Evolutionary conservation across 345 rosid species (phyloP), one percentile per base, ranked within the genome.

Genomic region (Erodium maritimum): DNA sequence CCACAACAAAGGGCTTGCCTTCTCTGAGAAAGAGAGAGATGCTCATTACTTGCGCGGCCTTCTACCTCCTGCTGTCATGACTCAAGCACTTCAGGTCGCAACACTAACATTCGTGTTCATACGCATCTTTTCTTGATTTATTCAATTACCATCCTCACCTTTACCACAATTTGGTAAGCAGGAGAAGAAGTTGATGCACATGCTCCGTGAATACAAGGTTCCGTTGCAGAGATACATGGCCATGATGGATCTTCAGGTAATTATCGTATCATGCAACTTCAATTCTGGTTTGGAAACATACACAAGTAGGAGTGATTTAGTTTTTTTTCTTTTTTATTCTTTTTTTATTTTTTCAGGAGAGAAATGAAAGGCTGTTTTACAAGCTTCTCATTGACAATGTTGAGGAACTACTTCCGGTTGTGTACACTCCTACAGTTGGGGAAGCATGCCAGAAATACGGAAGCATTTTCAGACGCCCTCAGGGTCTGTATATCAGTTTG

Each of bases 391-490:
- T 91, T 6, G 98, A 88, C 68, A 81, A 88, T 58, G 98, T 91
- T 33, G 96, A 88, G 76, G 98, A 91, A 60, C 69, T 88, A 51
- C 87, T 91, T 21, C 98, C 98, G 1, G 80, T 84, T 64, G 98
- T 88, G 60, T 91, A 91, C 75, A 91, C 98, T 25, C 98, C 96
- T 1, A 91, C 96, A 1, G 98, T 91, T 18, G 98, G 95, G 0
- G 98, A 91, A 76, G 98, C 98, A 67, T 91, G 98, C 66, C 98
- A 91, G 73, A 91, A 91, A 69, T 91, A 88, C 58, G 98, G 98
- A 12, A 88, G 91, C 76, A 86, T 91, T 61, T 91, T 72, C 80
- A 82, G 82, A 79, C 88, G 88, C 48, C 86, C 95, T 56, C 98
- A 88, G 71, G 98, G 96, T 23, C 93, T 91, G 55, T 91, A 82